Base-by-base conservation (phyloP, 768 basidiomycete species). In the Saitozyma podzolica region DNA sequence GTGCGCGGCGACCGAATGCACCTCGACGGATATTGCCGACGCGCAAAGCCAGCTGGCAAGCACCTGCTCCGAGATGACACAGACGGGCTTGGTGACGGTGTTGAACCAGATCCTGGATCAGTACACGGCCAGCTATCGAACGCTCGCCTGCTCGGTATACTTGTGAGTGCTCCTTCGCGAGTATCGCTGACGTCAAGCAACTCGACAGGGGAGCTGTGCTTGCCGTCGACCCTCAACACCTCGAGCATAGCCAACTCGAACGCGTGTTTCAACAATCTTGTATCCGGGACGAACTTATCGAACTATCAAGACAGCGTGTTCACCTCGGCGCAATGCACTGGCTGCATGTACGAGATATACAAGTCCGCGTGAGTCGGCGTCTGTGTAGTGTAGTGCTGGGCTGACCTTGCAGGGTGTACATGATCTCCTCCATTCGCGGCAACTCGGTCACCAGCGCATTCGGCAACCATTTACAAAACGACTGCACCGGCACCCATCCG, bases 331-430 rank as follows among this genome's bases (percentile, higher is more conserved):
- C 37, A 64, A 63, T 78, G 77, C 61, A 69, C 70, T 5, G 77
- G 77, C 37, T 78, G 77, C 50, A 73, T 75, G 68, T 70, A 75
- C 57, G 75, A 78, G 59, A 43, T 78, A 43, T 76, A 70, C 62
- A 78, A 78, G 60, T 68, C 77, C 11, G 71, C 75, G 72, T 73
- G 29, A 64, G 72, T 73, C 10, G 9, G 47, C 41, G n/a, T 6
- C 11, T 43, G 41, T 52, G 37, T 37, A 9, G 40, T 40, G 45
- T 3, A 10, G 20, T 55, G 5, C 48, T 49, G 40, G 16, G 14
- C n/a, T 51, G 56, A 56, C 54, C 20, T 9, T 29, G 37, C 45
- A 74, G 73, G 9, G 63, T 65, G 40, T 74, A 74, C 40, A 72
- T 66, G 7, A 67, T 68, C 1, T 67, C 75, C 40, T 39, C 49